Percentiles rank a stretch among this genome's conserved stretches.
These are phyloP conservation scores for Boletus rubescentipes DNA, from an alignment of 768 basidiomycete genomes.

Conservation along the genomic window DNA sequence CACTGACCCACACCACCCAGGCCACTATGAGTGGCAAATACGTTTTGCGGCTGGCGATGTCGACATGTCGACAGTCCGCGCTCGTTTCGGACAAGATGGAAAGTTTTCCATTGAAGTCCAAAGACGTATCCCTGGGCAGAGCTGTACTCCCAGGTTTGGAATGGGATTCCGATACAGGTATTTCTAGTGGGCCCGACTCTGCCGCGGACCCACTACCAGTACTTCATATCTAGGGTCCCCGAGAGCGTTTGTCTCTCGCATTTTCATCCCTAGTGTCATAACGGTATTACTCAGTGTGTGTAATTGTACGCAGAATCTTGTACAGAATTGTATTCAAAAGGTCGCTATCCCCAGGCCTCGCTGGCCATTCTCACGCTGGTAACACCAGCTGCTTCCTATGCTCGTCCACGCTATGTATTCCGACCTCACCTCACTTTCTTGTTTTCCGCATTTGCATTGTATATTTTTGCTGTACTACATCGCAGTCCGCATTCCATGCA, in stretches of 20 bases:
- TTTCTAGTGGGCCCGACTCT: conserved; percentile 15
- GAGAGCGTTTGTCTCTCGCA: conserved; percentile 5
- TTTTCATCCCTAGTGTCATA: conserved; percentile 17
- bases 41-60: conserved; percentile 53
- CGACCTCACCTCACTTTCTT: neutral
- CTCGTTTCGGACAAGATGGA: conserved; percentile 46
- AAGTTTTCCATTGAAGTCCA: conserved; percentile 49
- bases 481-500: neutral
- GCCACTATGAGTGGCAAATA: conserved; percentile 64
- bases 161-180: conserved; percentile 31
- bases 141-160: conserved; percentile 23
- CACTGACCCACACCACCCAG: conserved; percentile 30
- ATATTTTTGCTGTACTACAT: conserved; percentile 9
- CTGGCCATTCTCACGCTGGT: conserved; percentile 3
- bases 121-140: conserved; percentile 26
- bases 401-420: conserved; percentile 15
- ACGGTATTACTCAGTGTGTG: conserved; percentile 21
- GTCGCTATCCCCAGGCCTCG: neutral
- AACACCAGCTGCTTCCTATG: neutral
- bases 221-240: neutral
- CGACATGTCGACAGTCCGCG: conserved; percentile 52
- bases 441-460: neutral
- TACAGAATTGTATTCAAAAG: conserved; percentile 17
- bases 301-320: conserved; percentile 24
- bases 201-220: neutral